These are phyloP conservation scores for Didymella segeticola DNA, from an alignment of 2,329 filamentous ascomycete species.

Conservation along the genomic window DNA sequence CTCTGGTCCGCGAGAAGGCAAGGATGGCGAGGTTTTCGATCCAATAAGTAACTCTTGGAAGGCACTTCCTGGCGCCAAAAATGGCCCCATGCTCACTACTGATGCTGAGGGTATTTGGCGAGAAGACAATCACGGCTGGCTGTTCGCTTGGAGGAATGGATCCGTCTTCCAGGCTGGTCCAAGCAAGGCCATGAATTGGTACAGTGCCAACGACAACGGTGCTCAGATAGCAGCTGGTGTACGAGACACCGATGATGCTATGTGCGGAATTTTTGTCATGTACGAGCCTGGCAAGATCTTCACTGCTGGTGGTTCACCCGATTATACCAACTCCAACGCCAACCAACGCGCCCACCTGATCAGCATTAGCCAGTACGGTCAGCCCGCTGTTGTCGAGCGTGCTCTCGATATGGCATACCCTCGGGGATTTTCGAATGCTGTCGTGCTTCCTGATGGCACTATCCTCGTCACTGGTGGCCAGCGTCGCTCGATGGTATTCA, in stretches of 20 bases:
- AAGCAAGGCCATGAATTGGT: constrained; percentile 36
- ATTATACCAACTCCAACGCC: constrained; percentile 32
- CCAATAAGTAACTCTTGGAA: constrained; percentile 31
- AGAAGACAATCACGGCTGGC: constrained; percentile 35
- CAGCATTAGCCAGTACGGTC: constrained; percentile 27
- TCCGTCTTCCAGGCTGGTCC: constrained; percentile 35
- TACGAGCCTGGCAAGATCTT: constrained; percentile 38
- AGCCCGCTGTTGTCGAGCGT: constrained; percentile 28
- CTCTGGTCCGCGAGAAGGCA: constrained; percentile 29
- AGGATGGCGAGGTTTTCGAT: constrained; percentile 34
- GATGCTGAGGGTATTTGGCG: constrained; percentile 33
- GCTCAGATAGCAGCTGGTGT: constrained; percentile 27
- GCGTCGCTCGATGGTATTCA: constrained; percentile 31
- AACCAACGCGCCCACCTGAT: constrained; percentile 32
- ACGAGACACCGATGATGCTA: constrained; percentile 28
- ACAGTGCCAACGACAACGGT: constrained; percentile 29
- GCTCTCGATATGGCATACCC: constrained; percentile 34
- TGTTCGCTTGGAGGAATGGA: constrained; percentile 30
- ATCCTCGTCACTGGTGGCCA: constrained; percentile 38
- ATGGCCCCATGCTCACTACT: constrained; percentile 29
- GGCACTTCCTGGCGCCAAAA: constrained; percentile 24
- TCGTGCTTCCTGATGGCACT: constrained; percentile 37
- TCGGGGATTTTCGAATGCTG: constrained; percentile 33
- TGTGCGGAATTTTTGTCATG: constrained; percentile 37
- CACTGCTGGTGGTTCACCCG: constrained; percentile 32